phyloP scores from a whole-genome alignment of 208 protist species.

The Acanthamoeba lugdunensis region DNA sequence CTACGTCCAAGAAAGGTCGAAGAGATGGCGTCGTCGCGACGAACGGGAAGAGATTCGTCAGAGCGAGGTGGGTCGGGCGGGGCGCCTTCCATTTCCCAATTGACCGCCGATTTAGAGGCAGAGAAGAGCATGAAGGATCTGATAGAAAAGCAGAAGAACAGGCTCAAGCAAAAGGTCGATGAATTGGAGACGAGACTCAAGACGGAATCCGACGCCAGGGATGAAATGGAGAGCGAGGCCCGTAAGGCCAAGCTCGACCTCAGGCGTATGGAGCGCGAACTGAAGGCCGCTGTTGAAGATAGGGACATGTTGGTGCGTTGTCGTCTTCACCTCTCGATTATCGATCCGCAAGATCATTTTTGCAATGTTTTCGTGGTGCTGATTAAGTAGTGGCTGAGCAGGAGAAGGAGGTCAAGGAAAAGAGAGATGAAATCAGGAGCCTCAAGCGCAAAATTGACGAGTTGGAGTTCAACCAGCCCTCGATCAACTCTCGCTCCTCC shows the following conservation, averaged over 20 bases:
- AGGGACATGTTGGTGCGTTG: background rate
- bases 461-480: slow-evolving; percentile 5
- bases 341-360: background rate
- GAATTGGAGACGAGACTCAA: slow-evolving; percentile 29
- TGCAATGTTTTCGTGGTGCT: too few relatives aligned
- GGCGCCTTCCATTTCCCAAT: background rate
- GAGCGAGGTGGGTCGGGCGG: background rate
- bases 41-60: background rate
- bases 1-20: background rate
- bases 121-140: slow-evolving; percentile 41
- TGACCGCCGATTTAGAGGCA: slow-evolving; percentile 36
- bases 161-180: slow-evolving; percentile 47
- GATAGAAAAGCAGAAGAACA: slow-evolving; percentile 37
- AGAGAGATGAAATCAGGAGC: slow-evolving; percentile 9
- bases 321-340: background rate
- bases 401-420: slow-evolving; percentile 20
- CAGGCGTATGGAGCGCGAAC: slow-evolving; percentile 13
- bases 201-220: slow-evolving; percentile 12
- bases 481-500: background rate
- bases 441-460: slow-evolving; percentile 42
- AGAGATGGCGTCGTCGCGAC: background rate
- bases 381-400: background rate
- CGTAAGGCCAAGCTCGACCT: slow-evolving; percentile 39
- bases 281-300: slow-evolving; percentile 13
- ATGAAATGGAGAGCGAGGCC: slow-evolving; percentile 9